phyloP scores from a whole-genome alignment of 192 early-diverging fungal genomes.

The Coemansia sp. region DNA sequence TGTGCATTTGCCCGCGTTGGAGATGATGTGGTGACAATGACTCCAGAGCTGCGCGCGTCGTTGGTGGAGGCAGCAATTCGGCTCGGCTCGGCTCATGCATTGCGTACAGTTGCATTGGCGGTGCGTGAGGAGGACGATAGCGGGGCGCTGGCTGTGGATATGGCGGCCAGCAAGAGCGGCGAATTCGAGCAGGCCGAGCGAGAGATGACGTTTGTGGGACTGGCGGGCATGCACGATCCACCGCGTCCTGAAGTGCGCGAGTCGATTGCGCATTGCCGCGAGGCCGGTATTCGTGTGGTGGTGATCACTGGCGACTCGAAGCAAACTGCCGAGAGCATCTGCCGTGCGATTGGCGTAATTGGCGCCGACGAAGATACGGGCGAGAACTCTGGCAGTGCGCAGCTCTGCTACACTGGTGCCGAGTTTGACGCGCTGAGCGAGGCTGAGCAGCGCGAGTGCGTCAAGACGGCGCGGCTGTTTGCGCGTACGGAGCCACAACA shows the following conservation, averaged over 20 bases:
- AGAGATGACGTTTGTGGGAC: slow-evolving; percentile 90
- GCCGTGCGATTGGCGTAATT: slow-evolving; percentile 93
- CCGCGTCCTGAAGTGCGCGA: slow-evolving; percentile 87
- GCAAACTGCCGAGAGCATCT: slow-evolving; percentile 95
- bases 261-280: slow-evolving; percentile 82
- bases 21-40: slow-evolving; percentile 60
- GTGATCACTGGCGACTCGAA: slow-evolving; percentile 99
- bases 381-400: slow-evolving; percentile 49
- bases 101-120: slow-evolving; percentile 92
- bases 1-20: slow-evolving; percentile 59
- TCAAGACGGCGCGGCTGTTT: slow-evolving; percentile 79
- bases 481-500: slow-evolving; percentile 94
- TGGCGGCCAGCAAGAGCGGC: slow-evolving; percentile 28
- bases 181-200: slow-evolving; percentile 72
- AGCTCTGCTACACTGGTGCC: slow-evolving; percentile 79
- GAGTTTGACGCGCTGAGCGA: slow-evolving; percentile 88
- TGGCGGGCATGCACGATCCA: slow-evolving; percentile 97
- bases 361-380: slow-evolving; percentile 57
- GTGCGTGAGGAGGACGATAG: slow-evolving; percentile 63
- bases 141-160: slow-evolving; percentile 56
- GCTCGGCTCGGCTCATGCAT: slow-evolving; percentile 73
- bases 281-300: slow-evolving; percentile 96
- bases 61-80: slow-evolving; percentile 67
- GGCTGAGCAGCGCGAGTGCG: slow-evolving; percentile 70
- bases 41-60: slow-evolving; percentile 58